Percentiles rank a stretch among this genome's conserved stretches.
Conservation (phyloP, 2,329 filamentous ascomycete genomes). For the Fusarium camptoceras region DNA sequence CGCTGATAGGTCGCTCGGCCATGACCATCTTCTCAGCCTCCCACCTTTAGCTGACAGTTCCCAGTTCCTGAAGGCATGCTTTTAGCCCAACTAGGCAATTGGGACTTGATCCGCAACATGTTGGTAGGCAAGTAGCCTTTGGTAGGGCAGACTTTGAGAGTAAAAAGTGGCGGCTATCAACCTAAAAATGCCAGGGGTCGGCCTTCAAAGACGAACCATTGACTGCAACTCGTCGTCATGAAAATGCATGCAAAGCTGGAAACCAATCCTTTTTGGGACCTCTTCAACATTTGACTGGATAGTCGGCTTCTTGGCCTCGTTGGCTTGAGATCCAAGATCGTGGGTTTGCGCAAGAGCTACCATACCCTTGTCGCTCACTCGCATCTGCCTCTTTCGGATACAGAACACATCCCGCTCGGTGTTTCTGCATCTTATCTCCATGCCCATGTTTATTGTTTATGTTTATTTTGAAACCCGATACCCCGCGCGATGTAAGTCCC, state of each 20-base stretch:
- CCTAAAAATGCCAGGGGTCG: conserved; percentile 34
- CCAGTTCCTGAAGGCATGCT: conserved; percentile 21
- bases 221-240: conserved; percentile 43
- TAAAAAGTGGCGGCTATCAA: conserved; percentile 23
- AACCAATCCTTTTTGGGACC: conserved; percentile 36
- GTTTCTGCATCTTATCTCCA: conserved; percentile 29
- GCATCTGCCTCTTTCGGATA: conserved; percentile 16
- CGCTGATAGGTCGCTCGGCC: conserved; percentile 42
- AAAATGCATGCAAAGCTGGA: conserved; percentile 27
- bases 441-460: conserved; percentile 36
- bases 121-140: conserved; percentile 18
- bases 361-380: conserved; percentile 26
- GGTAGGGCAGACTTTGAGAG: conserved; percentile 29
- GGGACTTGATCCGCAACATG: conserved; percentile 21
- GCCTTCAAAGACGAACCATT: conserved; percentile 35
- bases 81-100: conserved; percentile 27
- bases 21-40: conserved; percentile 42
- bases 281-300: conserved; percentile 19
- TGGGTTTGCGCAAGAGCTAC: conserved; percentile 32
- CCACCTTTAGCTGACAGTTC: conserved; percentile 39
- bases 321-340: conserved; percentile 33
- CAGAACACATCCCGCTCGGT: conserved; percentile 29
- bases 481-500: conserved; percentile 19
- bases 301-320: conserved; percentile 8
- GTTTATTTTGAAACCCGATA: conserved; percentile 25